Evolutionary conservation across 2,329 filamentous ascomycete genomes (phyloP).

Genomic region (Colletotrichum camelliae): DNA sequence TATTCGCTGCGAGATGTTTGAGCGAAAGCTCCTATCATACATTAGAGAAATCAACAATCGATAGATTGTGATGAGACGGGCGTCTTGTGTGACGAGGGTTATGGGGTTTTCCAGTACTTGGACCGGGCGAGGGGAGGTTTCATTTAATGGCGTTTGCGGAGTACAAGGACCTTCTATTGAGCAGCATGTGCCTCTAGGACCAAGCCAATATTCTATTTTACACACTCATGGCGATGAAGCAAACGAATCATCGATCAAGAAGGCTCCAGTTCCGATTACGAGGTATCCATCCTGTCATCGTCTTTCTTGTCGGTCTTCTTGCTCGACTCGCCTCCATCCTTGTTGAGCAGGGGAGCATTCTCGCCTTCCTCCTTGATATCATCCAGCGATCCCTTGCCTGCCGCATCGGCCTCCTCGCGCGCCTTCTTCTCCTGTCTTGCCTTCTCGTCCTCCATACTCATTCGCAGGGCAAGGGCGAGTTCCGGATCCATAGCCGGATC

Average conservation of each 20-base stretch:
- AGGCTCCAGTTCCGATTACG: slow-evolving; percentile 50
- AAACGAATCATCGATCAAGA: neutral
- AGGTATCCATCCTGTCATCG: slow-evolving; percentile 89
- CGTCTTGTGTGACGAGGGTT: neutral
- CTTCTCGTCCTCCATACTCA: slow-evolving; percentile 99
- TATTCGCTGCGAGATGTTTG: slow-evolving; percentile 92
- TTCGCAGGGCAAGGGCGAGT: slow-evolving; percentile 88
- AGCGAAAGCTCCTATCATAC: slow-evolving; percentile 82
- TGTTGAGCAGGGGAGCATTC: slow-evolving; percentile 67
- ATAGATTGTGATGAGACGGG: slow-evolving; percentile 27
- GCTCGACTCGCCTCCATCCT: slow-evolving; percentile 58
- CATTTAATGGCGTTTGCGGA: slow-evolving; percentile 17
- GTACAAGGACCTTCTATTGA: slow-evolving; percentile 17
- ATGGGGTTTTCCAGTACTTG: neutral
- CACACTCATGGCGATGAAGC: slow-evolving; percentile 15
- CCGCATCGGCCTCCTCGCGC: slow-evolving; percentile 73
- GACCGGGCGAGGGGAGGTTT: neutral
- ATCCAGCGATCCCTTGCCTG: slow-evolving; percentile 78
- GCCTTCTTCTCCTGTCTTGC: slow-evolving; percentile 88
- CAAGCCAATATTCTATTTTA: slow-evolving; percentile 22
- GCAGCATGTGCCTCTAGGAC: slow-evolving; percentile 12
- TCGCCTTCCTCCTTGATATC: slow-evolving; percentile 83
- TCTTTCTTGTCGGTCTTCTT: slow-evolving; percentile 50
- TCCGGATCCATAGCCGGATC: slow-evolving; percentile 94
- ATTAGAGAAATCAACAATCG: slow-evolving; percentile 75